Evolutionary conservation across 805 yeast species (phyloP).

Genomic region (Middelhovenomyces tepae): DNA sequence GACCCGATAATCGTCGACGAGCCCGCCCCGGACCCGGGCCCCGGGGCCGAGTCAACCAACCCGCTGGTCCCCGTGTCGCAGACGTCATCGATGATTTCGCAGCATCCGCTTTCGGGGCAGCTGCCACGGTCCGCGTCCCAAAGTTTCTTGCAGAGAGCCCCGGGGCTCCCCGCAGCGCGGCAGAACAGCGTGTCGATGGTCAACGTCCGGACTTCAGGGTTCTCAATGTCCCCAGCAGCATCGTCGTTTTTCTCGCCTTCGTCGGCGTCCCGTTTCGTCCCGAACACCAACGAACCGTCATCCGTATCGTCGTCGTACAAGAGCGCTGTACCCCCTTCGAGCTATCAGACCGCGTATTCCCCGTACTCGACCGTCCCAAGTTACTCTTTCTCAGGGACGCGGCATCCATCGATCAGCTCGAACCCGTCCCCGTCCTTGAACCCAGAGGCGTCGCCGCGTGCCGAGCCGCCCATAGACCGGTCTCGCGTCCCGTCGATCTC

Average conservation of each 20-base stretch:
- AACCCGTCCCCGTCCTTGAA: conserved; percentile 1
- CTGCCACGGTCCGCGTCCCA: conserved; percentile 4
- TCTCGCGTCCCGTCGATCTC: conserved; percentile 9
- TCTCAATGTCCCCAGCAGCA: conserved; percentile 13
- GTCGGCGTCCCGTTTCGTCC: conserved; percentile 19
- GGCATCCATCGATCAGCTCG: conserved; percentile 3
- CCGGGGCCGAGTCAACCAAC: conserved; percentile 3
- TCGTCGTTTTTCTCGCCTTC: conserved; percentile 22
- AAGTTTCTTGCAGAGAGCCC: conserved; percentile 2
- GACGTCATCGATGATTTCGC: conserved; percentile 1
- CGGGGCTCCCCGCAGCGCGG: conserved; percentile 11
- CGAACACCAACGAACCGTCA: conserved; percentile 23
- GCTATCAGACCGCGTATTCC: conserved; percentile 4
- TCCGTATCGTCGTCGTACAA: conserved; percentile 21
- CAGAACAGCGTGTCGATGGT: no score
- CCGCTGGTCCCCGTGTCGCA: not conserved
- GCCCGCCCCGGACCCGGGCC: conserved; percentile 10
- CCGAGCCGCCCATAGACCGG: conserved; percentile 12
- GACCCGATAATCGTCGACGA: conserved; percentile 1
- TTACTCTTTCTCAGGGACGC: conserved; percentile 4
- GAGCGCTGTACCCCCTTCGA: conserved; percentile 15
- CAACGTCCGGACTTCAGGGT: no score
- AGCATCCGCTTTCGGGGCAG: no score
- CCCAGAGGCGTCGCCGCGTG: conserved; percentile 4
- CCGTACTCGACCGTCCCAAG: conserved; percentile 3